Evolutionary conservation across 2,329 filamentous ascomycete genomes (phyloP).

Genomic region (Botrytis paeoniae): DNA sequence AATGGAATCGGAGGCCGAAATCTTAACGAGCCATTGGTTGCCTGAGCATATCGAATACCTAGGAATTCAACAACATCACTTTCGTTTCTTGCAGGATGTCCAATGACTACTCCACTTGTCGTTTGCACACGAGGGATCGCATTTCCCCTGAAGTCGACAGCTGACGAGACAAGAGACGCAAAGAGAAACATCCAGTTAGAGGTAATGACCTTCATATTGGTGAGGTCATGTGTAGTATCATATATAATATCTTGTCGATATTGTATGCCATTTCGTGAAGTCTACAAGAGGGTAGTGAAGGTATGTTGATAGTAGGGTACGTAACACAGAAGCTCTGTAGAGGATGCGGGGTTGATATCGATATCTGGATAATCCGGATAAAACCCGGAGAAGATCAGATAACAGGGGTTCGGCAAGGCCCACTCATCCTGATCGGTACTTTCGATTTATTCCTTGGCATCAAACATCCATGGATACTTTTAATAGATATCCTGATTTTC

Average conservation of each 20-base stretch:
- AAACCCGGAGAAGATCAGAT: neutral
- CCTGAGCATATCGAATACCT: slow-evolving; percentile 42
- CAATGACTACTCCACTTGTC: slow-evolving; percentile 31
- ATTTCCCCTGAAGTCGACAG: no score
- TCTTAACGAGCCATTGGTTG: slow-evolving; percentile 40
- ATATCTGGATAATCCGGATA: neutral
- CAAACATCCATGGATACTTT: neutral
- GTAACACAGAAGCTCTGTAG: neutral
- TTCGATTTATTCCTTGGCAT: neutral
- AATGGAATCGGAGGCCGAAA: slow-evolving; percentile 34
- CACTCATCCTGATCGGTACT: neutral
- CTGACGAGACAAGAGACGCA: neutral
- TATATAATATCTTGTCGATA: neutral
- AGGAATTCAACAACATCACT: slow-evolving; percentile 38
- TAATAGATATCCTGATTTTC: neutral
- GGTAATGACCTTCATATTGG: neutral
- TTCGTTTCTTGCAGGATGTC: slow-evolving; percentile 27
- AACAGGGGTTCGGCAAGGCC: neutral
- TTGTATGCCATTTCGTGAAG: neutral
- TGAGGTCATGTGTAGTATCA: neutral
- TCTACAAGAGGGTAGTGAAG: neutral
- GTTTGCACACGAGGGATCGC: slow-evolving; percentile 24
- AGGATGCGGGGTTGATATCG: neutral
- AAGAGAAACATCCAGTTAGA: neutral
- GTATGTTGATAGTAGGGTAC: neutral